Evolutionary conservation across 805 yeast species (phyloP).

Genomic region (Lachancea thermotolerans): DNA sequence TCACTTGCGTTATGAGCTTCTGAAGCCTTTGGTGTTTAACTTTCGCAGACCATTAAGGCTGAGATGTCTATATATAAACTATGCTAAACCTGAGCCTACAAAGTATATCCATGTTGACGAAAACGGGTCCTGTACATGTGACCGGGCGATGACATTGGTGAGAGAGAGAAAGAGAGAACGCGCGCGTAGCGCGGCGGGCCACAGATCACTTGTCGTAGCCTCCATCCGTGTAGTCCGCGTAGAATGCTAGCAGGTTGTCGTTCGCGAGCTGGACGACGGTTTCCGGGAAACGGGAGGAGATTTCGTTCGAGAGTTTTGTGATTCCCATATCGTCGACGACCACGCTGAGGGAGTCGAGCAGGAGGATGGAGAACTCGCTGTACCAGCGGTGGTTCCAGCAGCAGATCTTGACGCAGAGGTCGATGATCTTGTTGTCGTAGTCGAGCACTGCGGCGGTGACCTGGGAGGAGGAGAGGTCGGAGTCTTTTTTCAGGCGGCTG

Average conservation of each 20-base stretch:
- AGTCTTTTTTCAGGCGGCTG: constrained; percentile 22
- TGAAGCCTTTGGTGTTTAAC: too few species aligned
- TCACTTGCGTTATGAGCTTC: too few species aligned
- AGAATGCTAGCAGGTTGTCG: constrained; percentile 26
- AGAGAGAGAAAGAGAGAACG: too few species aligned
- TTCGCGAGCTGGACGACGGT: constrained; percentile 23
- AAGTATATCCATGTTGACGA: too few species aligned
- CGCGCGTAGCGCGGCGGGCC: too few species aligned
- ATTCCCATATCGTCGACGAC: constrained; percentile 72
- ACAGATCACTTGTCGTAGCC: constrained; percentile 22
- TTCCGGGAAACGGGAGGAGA: constrained; percentile 58
- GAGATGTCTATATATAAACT: too few species aligned
- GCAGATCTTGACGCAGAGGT: constrained; percentile 63
- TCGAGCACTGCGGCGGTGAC: constrained; percentile 28
- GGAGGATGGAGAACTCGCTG: constrained; percentile 72
- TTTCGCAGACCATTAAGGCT: too few species aligned
- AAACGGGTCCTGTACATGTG: too few species aligned
- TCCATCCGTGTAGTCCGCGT: constrained; percentile 22
- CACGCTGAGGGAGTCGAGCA: constrained; percentile 50
- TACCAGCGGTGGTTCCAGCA: constrained; percentile 99
- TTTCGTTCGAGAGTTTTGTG: constrained; percentile 65
- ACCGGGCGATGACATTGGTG: not conserved
- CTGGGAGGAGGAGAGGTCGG: constrained; percentile 26
- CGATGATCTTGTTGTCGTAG: constrained; percentile 54
- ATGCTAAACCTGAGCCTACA: too few species aligned